A percentile compares a stretch with the other conserved stretches of the same genome.
Conservation (phyloP, 2,329 filamentous ascomycete species). For the Monilinia fructigena region DNA sequence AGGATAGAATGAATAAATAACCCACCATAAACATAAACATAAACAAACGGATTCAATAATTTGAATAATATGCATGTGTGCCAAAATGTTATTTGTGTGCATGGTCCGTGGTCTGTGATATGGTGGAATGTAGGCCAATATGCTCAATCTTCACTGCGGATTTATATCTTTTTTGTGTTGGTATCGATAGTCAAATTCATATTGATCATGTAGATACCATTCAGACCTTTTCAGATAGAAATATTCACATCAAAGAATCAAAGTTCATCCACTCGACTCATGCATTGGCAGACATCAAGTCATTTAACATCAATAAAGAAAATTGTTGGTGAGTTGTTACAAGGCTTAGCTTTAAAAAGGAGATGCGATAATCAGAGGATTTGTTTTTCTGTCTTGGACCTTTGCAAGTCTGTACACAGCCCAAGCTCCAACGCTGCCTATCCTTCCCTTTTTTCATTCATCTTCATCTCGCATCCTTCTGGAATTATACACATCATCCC, state of each 20-base stretch:
- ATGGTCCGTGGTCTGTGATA: no score
- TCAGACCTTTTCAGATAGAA: no score
- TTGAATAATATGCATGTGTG: no score
- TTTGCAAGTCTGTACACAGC: conserved; percentile 34
- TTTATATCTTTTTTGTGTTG: no score
- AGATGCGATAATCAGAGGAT: conserved; percentile 33
- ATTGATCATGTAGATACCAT: no score
- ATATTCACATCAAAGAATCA: neutral
- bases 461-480: conserved; percentile 32
- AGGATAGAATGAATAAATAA: no score
- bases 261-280: neutral
- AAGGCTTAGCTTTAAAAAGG: conserved; percentile 26
- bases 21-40: no score
- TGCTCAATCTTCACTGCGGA: no score
- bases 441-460: conserved; percentile 25
- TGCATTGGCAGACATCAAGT: conserved; percentile 4
- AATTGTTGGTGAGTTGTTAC: conserved; percentile 24
- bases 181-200: no score
- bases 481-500: conserved; percentile 30
- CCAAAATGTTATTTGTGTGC: no score
- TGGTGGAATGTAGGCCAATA: no score
- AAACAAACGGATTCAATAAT: no score
- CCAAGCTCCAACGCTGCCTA: conserved; percentile 26
- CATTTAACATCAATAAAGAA: conserved; percentile 21
- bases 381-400: conserved; percentile 24